Conservation (phyloP, 228 moss, liverwort and hornwort species). For the Sphagnum magellanicum region DNA sequence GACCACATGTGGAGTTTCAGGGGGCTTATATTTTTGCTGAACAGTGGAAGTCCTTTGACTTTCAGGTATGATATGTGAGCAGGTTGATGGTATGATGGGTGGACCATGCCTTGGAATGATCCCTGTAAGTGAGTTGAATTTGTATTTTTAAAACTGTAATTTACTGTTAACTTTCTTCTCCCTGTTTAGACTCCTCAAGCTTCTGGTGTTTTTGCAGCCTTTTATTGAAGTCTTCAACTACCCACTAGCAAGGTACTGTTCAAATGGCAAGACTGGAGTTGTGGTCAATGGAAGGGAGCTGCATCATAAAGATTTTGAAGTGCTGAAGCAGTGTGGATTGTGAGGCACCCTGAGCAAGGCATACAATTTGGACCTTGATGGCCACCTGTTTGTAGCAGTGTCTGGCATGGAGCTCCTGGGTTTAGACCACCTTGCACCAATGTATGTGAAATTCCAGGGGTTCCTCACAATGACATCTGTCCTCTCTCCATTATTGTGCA, state of each 20-base stretch:
- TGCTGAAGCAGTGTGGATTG: conserved; percentile 12
- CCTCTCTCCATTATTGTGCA: too few species aligned
- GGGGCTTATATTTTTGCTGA: background rate
- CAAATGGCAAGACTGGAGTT: conserved; percentile 61
- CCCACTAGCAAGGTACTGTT: conserved; percentile 43
- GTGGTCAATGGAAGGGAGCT: conserved; percentile 58
- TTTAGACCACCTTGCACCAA: conserved; percentile 2
- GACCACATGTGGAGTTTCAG: too few species aligned
- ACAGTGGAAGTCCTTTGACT: conserved; percentile 1
- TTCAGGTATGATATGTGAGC: conserved; percentile 70
- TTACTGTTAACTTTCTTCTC: background rate
- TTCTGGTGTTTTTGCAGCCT: conserved; percentile 32
- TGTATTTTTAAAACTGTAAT: conserved; percentile 2
- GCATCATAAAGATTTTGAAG: conserved; percentile 17
- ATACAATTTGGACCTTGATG: background rate
- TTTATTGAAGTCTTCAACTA: conserved; percentile 57
- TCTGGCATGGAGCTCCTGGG: background rate
- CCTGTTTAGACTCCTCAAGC: background rate
- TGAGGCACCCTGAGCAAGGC: background rate
- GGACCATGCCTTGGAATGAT: conserved; percentile 74
- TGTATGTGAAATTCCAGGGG: background rate
- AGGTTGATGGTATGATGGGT: conserved; percentile 57
- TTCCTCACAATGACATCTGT: too few species aligned
- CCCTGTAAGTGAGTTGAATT: conserved; percentile 35
- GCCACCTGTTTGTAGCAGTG: background rate